These are phyloP conservation scores for Melanogaster broomeanus DNA, from an alignment of 768 basidiomycete species.

Conservation along the genomic window DNA sequence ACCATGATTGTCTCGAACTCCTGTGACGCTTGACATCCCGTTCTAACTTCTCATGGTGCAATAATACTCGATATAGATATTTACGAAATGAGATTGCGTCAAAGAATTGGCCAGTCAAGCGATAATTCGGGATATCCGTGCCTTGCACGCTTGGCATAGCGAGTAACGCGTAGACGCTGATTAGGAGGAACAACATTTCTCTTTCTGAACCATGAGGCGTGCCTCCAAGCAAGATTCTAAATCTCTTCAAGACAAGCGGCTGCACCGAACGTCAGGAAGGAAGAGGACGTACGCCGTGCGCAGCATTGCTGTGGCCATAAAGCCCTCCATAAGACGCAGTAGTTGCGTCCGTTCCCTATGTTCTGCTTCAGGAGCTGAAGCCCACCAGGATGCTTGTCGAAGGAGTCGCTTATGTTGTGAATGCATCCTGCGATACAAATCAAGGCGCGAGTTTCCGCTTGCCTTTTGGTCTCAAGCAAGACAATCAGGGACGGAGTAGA, in stretches of 20 bases:
- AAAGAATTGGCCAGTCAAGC: no score
- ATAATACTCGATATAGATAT: no score
- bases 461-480: constrained; percentile 65
- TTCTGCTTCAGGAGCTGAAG: constrained; percentile 75
- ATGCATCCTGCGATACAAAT: constrained; percentile 88
- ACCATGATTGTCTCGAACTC: no score
- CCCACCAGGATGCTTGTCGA: constrained; percentile 89
- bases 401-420: constrained; percentile 77
- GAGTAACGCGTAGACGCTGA: constrained; percentile 62
- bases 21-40: no score
- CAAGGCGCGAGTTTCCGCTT: constrained; percentile 74
- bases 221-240: constrained; percentile 48
- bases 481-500: not conserved
- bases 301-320: constrained; percentile 81
- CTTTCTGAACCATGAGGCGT: constrained; percentile 50
- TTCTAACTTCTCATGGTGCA: no score
- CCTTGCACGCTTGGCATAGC: constrained; percentile 46
- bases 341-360: constrained; percentile 87
- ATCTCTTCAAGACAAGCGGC: constrained; percentile 43
- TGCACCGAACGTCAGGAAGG: not conserved
- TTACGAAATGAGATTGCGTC: no score
- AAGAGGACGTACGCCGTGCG: constrained; percentile 62
- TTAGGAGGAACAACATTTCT: constrained; percentile 64
- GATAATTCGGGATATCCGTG: constrained; percentile 30
- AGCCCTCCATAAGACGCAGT: constrained; percentile 91